A percentile compares a stretch with the other conserved stretches of the same genome.
Evolutionary conservation across 139 green algal genomes (phyloP).

Genomic region (Coccomyxa sp.): DNA sequence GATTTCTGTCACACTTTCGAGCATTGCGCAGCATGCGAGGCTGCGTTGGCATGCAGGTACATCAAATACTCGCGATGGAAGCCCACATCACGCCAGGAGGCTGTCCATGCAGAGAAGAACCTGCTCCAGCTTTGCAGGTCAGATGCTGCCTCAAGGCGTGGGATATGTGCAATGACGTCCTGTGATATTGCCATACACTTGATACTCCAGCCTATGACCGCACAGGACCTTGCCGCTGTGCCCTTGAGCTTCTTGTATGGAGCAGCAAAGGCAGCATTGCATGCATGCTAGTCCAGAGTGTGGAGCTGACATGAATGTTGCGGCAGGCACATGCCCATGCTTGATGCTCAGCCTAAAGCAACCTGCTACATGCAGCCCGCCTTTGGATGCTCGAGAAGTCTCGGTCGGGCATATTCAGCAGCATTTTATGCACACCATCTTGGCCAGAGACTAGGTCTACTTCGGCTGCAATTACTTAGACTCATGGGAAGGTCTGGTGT

Average conservation of each 20-base stretch:
- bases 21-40: too few species aligned
- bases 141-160: neutral
- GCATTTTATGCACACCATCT: neutral
- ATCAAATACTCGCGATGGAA: constrained; percentile 43
- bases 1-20: too few species aligned
- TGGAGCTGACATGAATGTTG: neutral
- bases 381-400: neutral
- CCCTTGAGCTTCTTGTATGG: neutral
- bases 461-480: neutral
- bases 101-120: constrained; percentile 24
- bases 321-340: neutral
- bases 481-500: neutral
- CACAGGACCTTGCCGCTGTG: constrained; percentile 1
- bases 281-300: neutral
- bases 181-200: neutral
- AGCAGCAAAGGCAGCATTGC: neutral
- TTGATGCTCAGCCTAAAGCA: neutral
- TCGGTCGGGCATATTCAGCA: neutral
- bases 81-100: constrained; percentile 45
- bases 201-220: neutral
- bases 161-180: neutral
- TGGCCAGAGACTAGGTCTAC: neutral
- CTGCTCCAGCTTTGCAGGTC: constrained; percentile 35
- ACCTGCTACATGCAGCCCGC: neutral
- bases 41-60: too few species aligned